Conservation (phyloP, 2,329 filamentous ascomycete species). For the Neonectria hederae region DNA sequence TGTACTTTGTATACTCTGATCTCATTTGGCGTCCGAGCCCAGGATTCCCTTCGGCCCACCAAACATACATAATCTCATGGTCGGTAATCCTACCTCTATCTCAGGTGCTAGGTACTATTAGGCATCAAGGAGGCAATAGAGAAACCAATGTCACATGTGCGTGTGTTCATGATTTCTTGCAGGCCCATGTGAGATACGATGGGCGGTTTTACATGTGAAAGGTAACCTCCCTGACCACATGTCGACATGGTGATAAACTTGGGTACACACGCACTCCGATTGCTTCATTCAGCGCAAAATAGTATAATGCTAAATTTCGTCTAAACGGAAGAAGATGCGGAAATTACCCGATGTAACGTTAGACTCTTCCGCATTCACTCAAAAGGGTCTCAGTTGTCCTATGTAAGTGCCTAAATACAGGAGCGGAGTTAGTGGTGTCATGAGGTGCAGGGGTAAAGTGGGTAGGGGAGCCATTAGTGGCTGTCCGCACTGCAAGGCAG, state of each 20-base stretch:
- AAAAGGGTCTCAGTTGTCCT: not conserved
- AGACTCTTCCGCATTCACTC: not conserved
- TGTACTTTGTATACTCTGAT: too few species aligned
- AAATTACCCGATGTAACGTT: not conserved
- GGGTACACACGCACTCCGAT: not conserved
- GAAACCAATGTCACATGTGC: too few species aligned
- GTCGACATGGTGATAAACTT: not conserved
- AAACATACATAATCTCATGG: too few species aligned
- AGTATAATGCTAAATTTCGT: not conserved
- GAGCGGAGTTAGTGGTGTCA: not conserved
- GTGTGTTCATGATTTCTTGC: not conserved
- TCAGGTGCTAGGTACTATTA: too few species aligned
- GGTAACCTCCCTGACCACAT: not conserved
- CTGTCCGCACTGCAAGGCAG: conserved; percentile 5
- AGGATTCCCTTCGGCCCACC: not conserved
- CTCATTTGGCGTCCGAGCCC: too few species aligned
- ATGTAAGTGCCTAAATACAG: not conserved
- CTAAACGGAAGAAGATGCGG: not conserved
- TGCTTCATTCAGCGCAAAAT: not conserved
- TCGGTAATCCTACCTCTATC: too few species aligned
- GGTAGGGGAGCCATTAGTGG: not conserved
- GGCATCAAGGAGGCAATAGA: too few species aligned
- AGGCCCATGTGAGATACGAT: not conserved
- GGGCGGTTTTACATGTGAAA: not conserved
- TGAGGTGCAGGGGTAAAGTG: conserved; percentile 8